Percentiles rank a stretch among this genome's conserved stretches.
These are phyloP conservation scores for Oryza australiensis DNA, from an alignment of 176 grass and related monocot genomes.

Conservation along the genomic window DNA sequence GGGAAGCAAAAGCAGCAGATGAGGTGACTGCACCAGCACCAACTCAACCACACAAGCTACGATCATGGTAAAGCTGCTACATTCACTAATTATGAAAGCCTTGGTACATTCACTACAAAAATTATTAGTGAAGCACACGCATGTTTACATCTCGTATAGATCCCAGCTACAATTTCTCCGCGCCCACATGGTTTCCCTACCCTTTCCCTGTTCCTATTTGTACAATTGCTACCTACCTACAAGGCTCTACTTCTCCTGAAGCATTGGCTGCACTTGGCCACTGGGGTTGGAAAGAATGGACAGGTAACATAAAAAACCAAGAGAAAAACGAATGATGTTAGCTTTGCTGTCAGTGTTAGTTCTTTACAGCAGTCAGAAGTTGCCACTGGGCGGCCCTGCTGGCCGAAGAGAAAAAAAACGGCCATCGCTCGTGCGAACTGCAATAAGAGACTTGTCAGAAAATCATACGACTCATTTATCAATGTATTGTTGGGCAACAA, in stretches of 20 bases:
- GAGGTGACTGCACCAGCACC: background rate
- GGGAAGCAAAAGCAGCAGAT: background rate
- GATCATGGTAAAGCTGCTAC: background rate
- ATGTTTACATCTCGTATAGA: constrained; percentile 26
- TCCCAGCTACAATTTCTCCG: constrained; percentile 23
- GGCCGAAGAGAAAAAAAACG: constrained; percentile 39
- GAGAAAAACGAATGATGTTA: constrained; percentile 54
- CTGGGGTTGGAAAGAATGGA: constrained; percentile 50
- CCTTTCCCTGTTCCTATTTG: constrained; percentile 33
- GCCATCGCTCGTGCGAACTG: constrained; percentile 33
- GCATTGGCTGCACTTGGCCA: constrained; percentile 44
- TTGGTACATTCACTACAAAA: constrained; percentile 27
- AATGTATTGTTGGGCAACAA: background rate
- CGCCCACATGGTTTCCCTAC: constrained; percentile 2
- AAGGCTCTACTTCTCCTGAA: constrained; percentile 7
- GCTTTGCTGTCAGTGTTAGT: constrained; percentile 47
- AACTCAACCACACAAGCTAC: background rate
- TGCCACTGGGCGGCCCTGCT: constrained; percentile 21
- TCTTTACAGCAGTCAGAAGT: constrained; percentile 49
- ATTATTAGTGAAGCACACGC: background rate
- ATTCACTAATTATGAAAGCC: background rate
- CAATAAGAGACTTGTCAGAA: constrained; percentile 17
- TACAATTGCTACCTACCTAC: constrained; percentile 34
- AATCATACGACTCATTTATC: background rate
- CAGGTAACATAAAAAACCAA: constrained; percentile 19